Conservation (phyloP, 768 basidiomycete species). For the Boletus vinaceobasis region DNA sequence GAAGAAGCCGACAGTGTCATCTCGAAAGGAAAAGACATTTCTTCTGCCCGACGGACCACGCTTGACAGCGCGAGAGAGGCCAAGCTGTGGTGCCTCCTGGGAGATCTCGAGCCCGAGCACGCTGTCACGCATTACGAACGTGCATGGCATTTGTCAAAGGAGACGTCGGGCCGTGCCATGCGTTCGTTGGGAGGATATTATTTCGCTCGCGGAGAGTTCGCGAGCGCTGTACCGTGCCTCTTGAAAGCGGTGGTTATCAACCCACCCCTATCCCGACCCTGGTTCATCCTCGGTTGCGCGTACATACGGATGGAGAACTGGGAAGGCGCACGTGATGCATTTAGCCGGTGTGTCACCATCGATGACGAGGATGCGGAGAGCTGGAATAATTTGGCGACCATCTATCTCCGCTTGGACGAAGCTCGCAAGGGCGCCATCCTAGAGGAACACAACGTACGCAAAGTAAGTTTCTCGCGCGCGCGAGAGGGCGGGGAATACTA, state of each 20-base stretch:
- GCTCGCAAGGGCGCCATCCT: constrained; percentile 30
- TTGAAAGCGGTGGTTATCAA: constrained; percentile 81
- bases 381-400: constrained; percentile 95
- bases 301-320: constrained; percentile 80
- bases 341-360: constrained; percentile 80
- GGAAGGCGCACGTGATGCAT: constrained; percentile 80
- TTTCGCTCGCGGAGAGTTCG: constrained; percentile 65
- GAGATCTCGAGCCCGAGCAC: constrained; percentile 78
- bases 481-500: too few relatives aligned
- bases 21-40: constrained; percentile 51
- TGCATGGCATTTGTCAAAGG: constrained; percentile 80
- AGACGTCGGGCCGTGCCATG: constrained; percentile 86
- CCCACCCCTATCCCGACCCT: constrained; percentile 80
- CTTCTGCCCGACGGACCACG: constrained; percentile 38
- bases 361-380: constrained; percentile 98
- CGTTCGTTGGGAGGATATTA: constrained; percentile 85
- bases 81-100: constrained; percentile 92
- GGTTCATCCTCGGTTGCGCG: constrained; percentile 97
- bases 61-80: constrained; percentile 74
- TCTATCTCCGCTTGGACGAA: constrained; percentile 81
- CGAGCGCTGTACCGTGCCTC: constrained; percentile 61
- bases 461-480: constrained; percentile 12
- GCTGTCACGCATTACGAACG: constrained; percentile 72
- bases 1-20: constrained; percentile 77
- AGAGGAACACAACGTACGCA: constrained; percentile 24